A percentile compares a stretch with the other conserved stretches of the same genome.
Conservation (phyloP, 2,329 filamentous ascomycete genomes). For the Chaetomiaceae sp. region DNA sequence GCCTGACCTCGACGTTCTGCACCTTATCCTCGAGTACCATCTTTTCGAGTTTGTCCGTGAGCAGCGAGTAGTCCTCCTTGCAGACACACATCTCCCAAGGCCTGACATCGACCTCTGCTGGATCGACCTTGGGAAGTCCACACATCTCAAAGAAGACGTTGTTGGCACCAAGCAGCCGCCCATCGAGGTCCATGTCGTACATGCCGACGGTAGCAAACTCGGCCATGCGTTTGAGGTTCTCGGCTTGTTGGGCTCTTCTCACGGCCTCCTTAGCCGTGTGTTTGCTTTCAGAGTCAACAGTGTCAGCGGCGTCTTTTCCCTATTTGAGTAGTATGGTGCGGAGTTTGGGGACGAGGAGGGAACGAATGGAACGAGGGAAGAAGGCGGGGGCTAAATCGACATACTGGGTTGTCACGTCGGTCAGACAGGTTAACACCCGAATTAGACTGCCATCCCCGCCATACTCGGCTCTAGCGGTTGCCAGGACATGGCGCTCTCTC, state of each 20-base stretch:
- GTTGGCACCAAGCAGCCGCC: slow-evolving; percentile 47
- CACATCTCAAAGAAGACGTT: slow-evolving; percentile 52
- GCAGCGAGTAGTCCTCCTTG: slow-evolving; percentile 40
- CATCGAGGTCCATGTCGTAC: slow-evolving; percentile 51
- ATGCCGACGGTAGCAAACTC: slow-evolving; percentile 52
- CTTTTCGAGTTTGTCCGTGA: slow-evolving; percentile 38
- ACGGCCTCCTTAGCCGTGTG: slow-evolving; percentile 46
- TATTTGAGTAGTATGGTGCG: too few species aligned
- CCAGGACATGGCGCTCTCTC: slow-evolving; percentile 42
- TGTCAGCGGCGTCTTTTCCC: too few species aligned
- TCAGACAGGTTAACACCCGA: slow-evolving; percentile 46
- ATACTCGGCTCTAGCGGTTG: slow-evolving; percentile 45
- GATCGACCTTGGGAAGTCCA: slow-evolving; percentile 43
- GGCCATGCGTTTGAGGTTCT: slow-evolving; percentile 51
- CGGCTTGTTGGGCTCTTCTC: slow-evolving; percentile 46
- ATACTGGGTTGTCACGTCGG: slow-evolving; percentile 48
- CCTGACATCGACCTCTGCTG: slow-evolving; percentile 35
- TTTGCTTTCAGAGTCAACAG: too few species aligned
- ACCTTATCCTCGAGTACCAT: slow-evolving; percentile 40
- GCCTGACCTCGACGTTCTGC: slow-evolving; percentile 45
- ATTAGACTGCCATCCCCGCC: slow-evolving; percentile 40
- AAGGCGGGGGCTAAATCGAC: too few species aligned
- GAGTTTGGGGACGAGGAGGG: too few species aligned
- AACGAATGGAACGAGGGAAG: too few species aligned
- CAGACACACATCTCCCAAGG: slow-evolving; percentile 44